A percentile compares a stretch with the other conserved stretches of the same genome.
These are phyloP conservation scores for Suillus fuscotomentosus DNA, from an alignment of 768 basidiomycete genomes.

Conservation along the genomic window DNA sequence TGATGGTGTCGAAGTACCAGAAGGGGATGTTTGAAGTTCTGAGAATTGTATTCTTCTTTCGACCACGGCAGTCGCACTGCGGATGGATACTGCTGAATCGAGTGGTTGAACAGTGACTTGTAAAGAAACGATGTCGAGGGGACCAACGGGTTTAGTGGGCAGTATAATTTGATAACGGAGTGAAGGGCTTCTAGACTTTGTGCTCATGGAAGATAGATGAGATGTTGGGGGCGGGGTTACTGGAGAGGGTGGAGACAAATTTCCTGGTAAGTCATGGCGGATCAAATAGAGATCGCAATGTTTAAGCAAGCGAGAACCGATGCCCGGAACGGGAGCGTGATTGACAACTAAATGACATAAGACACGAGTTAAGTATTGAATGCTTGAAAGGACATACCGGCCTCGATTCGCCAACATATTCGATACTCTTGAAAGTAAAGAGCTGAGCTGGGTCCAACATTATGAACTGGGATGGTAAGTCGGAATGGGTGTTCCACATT, in stretches of 20 bases:
- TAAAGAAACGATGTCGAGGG: constrained; percentile 69
- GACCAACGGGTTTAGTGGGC: constrained; percentile 63
- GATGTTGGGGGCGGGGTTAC: constrained; percentile 35
- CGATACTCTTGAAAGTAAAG: constrained; percentile 72
- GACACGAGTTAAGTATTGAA: constrained; percentile 12
- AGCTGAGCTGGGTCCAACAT: constrained; percentile 65
- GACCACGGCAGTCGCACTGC: constrained; percentile 61
- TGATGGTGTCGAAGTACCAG: constrained; percentile 22
- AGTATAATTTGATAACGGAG: constrained; percentile 59
- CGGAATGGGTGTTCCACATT: constrained; percentile 71
- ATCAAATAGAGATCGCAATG: constrained; percentile 72
- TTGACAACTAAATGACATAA: constrained; percentile 51
- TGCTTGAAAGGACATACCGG: constrained; percentile 47
- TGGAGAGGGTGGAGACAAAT: constrained; percentile 34
- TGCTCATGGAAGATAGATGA: constrained; percentile 40
- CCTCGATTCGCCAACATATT: constrained; percentile 82
- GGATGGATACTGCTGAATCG: constrained; percentile 56
- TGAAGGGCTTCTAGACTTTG: constrained; percentile 54
- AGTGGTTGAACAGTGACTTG: constrained; percentile 60
- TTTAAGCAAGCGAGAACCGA: constrained; percentile 67
- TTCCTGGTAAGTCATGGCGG: constrained; percentile 61
- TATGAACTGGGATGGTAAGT: constrained; percentile 61
- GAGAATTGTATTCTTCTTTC: constrained; percentile 70
- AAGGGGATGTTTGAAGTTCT: constrained; percentile 31
- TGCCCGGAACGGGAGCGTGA: constrained; percentile 60